phyloP scores from a whole-genome alignment of 2,329 filamentous ascomycete species.

The Neoascochyta sp. region DNA sequence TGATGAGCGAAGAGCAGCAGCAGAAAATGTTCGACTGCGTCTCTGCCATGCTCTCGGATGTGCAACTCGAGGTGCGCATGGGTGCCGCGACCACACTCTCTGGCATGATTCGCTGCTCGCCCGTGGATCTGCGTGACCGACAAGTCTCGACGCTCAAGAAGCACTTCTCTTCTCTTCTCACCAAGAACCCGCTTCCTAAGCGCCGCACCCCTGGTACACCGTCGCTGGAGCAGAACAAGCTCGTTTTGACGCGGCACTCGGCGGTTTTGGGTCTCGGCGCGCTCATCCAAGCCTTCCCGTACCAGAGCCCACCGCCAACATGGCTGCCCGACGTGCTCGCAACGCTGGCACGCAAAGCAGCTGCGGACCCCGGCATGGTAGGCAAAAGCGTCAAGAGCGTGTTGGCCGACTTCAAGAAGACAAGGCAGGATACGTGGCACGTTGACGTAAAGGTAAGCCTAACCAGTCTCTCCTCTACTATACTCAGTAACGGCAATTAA shows the following conservation, averaged over 20 bases:
- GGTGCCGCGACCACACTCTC: conserved; percentile 90
- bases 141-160: conserved; percentile 72
- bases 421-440: conserved; percentile 95
- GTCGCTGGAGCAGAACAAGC: conserved; percentile 67
- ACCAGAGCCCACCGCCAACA: conserved; percentile 81
- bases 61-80: conserved; percentile 88
- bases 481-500: background rate
- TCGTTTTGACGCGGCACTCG: conserved; percentile 79
- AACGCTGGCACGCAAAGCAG: conserved; percentile 76
- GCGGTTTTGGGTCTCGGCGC: conserved; percentile 89
- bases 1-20: conserved; percentile 71
- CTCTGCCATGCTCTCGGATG: conserved; percentile 89
- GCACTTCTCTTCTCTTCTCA: conserved; percentile 75
- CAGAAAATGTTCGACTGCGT: conserved; percentile 83
- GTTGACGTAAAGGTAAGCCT: conserved; percentile 88
- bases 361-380: conserved; percentile 84
- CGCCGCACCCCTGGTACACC: conserved; percentile 58
- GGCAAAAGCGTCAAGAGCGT: conserved; percentile 94
- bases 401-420: conserved; percentile 98
- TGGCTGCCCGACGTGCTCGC: conserved; percentile 96
- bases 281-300: conserved; percentile 92
- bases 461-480: background rate
- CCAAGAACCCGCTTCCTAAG: conserved; percentile 83
- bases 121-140: conserved; percentile 69
- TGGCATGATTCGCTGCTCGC: conserved; percentile 97